Evolutionary conservation across 1,284 basidiomycete species (phyloP), one percentile per base, ranked within the genome.

Genomic region (Anthracocystis setariae): DNA sequence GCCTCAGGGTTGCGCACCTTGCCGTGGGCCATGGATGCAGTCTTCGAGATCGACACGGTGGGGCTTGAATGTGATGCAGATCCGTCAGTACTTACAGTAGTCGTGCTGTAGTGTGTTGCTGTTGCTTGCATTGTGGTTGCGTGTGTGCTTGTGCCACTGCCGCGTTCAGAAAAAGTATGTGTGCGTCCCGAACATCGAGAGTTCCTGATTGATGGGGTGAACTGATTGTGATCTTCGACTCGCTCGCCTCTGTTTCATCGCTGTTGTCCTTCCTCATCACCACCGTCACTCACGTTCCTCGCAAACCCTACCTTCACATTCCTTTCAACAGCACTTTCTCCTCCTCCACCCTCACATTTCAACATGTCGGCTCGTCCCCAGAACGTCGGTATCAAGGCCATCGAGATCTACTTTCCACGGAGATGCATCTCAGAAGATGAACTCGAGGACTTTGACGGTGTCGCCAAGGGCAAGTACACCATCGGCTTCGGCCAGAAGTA

Each of bases 401-500:
- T 95, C 84, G 93, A 96, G 83, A 89, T 93, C 85, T 95, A 95
- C 87, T 94, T 96, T 85, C 93, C 93, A 64, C 90, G 89, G 84
- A 88, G 92, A 74, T 82, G 79, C 68, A 82, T 82, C 68, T 81
- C 76, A 20, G 74, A 82, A 67, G 78, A 79, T 54, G 78, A 78
- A 58, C 75, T 82, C 57, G 95, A 99, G 84, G 91, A 89, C 71
- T 98, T 93, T 85, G 95, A 99, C 83, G 92, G 92, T 79, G 96
- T 96, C 40, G 86, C 93, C 70, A 90, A 93, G 84, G 95, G 96
- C 76, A 98, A 98, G 86, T 98, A 99, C 88, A 99, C 96, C 78
- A 97, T 98, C 83, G 96, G 96, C 82, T 90, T 99, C 46, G 96
- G 95, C 62, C 93, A 97, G 85, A 90, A 97, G 85, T 94, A 89